A percentile compares a stretch with the other conserved stretches of the same genome.
Conservation (phyloP, 2,329 filamentous ascomycete genomes). For the Alternaria sp. region DNA sequence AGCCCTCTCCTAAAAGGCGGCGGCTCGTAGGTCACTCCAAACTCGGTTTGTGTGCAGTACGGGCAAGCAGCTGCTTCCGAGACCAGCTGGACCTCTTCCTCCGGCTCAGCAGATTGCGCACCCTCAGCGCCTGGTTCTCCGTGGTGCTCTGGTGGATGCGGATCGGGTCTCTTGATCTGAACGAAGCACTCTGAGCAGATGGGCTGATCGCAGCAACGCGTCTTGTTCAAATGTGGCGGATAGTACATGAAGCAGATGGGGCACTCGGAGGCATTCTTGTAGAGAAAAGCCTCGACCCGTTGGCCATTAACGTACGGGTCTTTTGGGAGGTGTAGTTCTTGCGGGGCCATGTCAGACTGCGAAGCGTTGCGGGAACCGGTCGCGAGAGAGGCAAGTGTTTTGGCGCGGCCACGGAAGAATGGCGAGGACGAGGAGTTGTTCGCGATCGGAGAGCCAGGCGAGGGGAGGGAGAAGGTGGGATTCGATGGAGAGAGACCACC, state of each 20-base stretch:
- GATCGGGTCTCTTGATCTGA: conserved; percentile 94
- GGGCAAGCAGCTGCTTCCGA: conserved; percentile 93
- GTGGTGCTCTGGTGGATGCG: conserved; percentile 82
- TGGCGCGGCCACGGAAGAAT: conserved; percentile 82
- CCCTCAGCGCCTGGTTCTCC: conserved; percentile 44
- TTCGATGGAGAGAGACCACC: conserved; percentile 65
- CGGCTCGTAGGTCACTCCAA: conserved; percentile 92
- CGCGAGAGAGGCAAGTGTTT: conserved; percentile 83
- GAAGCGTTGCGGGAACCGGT: conserved; percentile 77
- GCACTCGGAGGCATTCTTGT: conserved; percentile 89
- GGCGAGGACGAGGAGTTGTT: conserved; percentile 48
- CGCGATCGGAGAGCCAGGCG: conserved; percentile 62
- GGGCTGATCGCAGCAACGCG: conserved; percentile 90
- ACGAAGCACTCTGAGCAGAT: conserved; percentile 99
- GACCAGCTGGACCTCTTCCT: conserved; percentile 70
- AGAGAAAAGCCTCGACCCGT: conserved; percentile 87
- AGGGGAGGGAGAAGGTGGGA: conserved; percentile 66
- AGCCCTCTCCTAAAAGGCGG: conserved; percentile 88
- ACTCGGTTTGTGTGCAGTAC: conserved; percentile 93
- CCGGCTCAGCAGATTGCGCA: conserved; percentile 51
- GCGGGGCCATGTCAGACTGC: conserved; percentile 72
- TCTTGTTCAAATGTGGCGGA: conserved; percentile 91
- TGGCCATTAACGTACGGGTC: conserved; percentile 95
- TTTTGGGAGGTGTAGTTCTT: conserved; percentile 78
- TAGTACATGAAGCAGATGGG: conserved; percentile 98